Evolutionary conservation across 371 early-diverging fungal genomes (phyloP), one percentile per base, ranked within the genome.

Genomic region (Capillidium heterosporum): DNA sequence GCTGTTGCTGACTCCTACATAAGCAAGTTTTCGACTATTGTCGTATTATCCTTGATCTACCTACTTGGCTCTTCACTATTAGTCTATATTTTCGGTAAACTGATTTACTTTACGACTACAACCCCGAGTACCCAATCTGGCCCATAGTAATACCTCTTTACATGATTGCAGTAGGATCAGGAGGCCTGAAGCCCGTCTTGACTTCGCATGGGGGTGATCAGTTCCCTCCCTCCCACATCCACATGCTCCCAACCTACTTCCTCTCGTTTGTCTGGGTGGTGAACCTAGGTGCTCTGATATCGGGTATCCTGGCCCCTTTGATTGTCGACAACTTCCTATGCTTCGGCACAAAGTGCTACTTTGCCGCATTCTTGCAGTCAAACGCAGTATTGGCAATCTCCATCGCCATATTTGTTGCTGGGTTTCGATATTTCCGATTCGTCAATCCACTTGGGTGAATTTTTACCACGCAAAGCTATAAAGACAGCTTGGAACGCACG

Each of bases 11-110:
- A 83, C 64, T 72, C 72, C 28, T 73, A 69, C 61, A 62, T 80
- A 48, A 82, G 78, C 62, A 80, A 80, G 67, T 82, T 70, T 71
- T 59, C 58, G 64, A 84, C 83, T 49, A 83, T 84, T 46, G 66
- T 80, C 41, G 52, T 32, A 4, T 21, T 58, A 23, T 49, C 58
- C 2, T 15, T 41, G 7, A 27, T 58, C 19, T 58, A 58, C 41
- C 40, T 58, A 19, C 19, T 48, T 31, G 58, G 58, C 11, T 40
- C 19, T 7, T 15, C 39, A 11, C 29, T 50, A 19, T 24, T 50
- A n/a, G 10, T 26, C 50, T 21, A 27, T 58, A 21, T 41, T 58
- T 17, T 58, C 58, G 15, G 50, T 58, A 28, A 28, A 41, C n/a
- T n/a, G 44, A 28, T 1, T 19, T 58, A 15, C 41, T 48, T 40